Evolutionary conservation across 495 filamentous ascomycete species (phyloP), one percentile per base, ranked within the genome.

Genomic region (Penicillium longicatenatum): DNA sequence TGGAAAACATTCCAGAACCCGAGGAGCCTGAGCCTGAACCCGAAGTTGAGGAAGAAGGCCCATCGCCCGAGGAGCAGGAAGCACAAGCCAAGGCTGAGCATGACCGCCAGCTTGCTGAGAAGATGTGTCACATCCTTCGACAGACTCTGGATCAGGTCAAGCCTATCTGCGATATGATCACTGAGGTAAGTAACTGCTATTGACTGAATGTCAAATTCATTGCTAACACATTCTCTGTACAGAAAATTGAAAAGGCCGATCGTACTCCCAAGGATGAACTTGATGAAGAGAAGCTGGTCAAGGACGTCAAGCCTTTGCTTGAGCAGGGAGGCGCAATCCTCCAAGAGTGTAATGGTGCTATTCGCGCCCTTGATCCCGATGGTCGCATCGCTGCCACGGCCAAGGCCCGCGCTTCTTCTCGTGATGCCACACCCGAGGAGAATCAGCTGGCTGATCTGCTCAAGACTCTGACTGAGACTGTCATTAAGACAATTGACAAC

Each of bases 291-390:
- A 80, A 88, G 58, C 83, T 97, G 14, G 93, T 97, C 64, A 79
- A 90, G 65, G 79, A 90, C 48, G 89, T 96, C 64, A 90, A 88
- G 63, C 93, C 93, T 0, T 75, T 96, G 17, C 86, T 97, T 65
- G 92, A 97, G 66, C 87, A 96, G 69, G 92, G 84, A 33, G 84
- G 83, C 54, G 83, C 83, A 56, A 91, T 94, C 69, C 84, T 97
- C 2, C 83, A 86, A 59, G 93, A 97, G 69, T 90, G 89, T 75
- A 92, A 96, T 70, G 93, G 92, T 58, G 81, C 89, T 17, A 93
- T 97, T 70, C 90, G 92, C 54, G 92, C 89, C 9, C 86, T 96
- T 9, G 93, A 97, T 61, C 93, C 93, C 4, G 91, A 96, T 63
- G 92, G 92, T 39, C 83, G 83, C 61, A 91, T 97, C 68, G 84